Conservation (phyloP, 371 early-diverging fungal genomes). For the Paramicrosporidium saccamoebae region DNA sequence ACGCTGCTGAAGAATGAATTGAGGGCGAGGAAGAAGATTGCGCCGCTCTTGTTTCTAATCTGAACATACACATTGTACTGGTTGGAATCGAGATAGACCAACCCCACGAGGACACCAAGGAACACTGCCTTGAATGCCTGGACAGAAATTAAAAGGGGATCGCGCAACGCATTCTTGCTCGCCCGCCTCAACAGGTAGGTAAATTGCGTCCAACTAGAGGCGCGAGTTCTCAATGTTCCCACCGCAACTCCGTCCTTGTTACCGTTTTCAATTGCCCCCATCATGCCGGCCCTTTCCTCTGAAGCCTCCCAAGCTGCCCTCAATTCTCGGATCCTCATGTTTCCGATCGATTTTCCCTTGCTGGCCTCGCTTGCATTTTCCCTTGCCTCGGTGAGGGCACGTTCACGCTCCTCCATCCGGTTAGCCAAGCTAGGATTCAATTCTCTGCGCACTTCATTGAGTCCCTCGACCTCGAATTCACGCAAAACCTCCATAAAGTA, state of each 20-base stretch:
- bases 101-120: slow-evolving; percentile 8
- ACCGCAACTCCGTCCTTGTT: background rate
- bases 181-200: slow-evolving; percentile 5
- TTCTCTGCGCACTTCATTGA: background rate
- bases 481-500: slow-evolving; percentile 10
- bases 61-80: too few species aligned
- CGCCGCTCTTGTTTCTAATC: slow-evolving; percentile 16
- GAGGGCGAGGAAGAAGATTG: slow-evolving; percentile 14
- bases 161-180: slow-evolving; percentile 6
- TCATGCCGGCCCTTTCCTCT: too few species aligned
- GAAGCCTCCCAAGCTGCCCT: slow-evolving; percentile 3
- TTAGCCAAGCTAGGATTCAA: too few species aligned
- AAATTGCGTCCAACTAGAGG: too few species aligned
- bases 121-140: slow-evolving; percentile 5
- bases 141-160: slow-evolving; percentile 7
- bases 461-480: slow-evolving; percentile 1
- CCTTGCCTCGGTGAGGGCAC: slow-evolving; percentile 1
- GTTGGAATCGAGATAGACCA: slow-evolving; percentile 7
- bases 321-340: too few species aligned
- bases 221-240: too few species aligned
- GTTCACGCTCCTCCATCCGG: slow-evolving; percentile 1
- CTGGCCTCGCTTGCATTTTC: too few species aligned
- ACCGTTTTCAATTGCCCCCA: too few species aligned
- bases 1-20: slow-evolving; percentile 9
- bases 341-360: too few species aligned